Conservation (phyloP, 2,329 filamentous ascomycete genomes). For the Colletotrichum brevisporum region DNA sequence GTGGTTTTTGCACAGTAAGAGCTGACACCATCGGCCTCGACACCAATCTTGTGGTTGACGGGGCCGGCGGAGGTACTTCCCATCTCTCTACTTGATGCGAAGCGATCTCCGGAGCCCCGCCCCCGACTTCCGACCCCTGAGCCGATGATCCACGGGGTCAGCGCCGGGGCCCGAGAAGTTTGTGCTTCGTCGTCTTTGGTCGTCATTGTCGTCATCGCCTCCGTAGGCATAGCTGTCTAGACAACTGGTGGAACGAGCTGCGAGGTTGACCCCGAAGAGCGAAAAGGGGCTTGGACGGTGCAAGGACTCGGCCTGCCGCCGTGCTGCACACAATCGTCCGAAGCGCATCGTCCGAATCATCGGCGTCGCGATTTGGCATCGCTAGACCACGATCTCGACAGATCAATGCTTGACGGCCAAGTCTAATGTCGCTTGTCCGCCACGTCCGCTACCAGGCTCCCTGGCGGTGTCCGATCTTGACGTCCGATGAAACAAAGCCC, state of each 20-base stretch:
- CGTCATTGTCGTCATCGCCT: conserved; percentile 15
- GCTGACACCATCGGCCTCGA: not conserved
- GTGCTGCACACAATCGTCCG: not conserved
- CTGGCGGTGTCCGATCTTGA: conserved; percentile 31
- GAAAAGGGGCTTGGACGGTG: not conserved
- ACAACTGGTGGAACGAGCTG: conserved; percentile 6
- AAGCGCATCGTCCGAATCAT: conserved; percentile 2
- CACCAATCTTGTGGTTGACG: conserved; percentile 8
- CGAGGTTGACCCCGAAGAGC: conserved; percentile 11
- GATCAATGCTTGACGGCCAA: not conserved
- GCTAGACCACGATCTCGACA: not conserved
- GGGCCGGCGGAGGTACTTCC: conserved; percentile 12
- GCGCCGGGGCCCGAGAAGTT: not conserved
- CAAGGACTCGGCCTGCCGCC: not conserved
- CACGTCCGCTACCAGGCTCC: not conserved
- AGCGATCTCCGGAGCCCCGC: conserved; percentile 30
- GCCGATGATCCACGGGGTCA: conserved; percentile 20
- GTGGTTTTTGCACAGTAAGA: not conserved
- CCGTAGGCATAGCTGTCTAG: conserved; percentile 10
- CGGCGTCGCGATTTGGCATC: not conserved
- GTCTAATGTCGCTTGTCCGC: conserved; percentile 2
- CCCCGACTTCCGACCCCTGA: conserved; percentile 24
- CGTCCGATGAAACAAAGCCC: conserved; percentile 27
- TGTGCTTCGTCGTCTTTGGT: not conserved
- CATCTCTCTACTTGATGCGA: conserved; percentile 28